Evolutionary conservation across 176 grass and related monocot species (phyloP).

Genomic region (Chrysopogon serrulatus): DNA sequence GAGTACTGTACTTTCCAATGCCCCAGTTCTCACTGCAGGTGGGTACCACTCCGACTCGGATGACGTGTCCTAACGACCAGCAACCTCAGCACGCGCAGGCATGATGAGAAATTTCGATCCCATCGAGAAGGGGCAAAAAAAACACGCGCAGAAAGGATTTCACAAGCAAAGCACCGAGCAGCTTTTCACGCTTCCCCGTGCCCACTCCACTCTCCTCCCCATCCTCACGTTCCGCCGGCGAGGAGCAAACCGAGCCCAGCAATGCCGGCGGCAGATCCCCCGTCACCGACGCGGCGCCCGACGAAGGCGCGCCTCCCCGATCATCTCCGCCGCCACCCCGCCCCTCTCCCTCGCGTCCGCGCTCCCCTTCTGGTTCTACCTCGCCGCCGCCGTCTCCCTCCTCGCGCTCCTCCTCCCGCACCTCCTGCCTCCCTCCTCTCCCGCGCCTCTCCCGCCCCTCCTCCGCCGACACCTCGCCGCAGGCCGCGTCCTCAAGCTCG

Average conservation of each 20-base stretch:
- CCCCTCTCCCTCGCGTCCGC: constrained; percentile 11
- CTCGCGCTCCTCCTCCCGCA: constrained; percentile 54
- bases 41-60: no score
- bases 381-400: constrained; percentile 52
- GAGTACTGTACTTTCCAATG: no score
- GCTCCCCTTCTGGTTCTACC: constrained; percentile 83
- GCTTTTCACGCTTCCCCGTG: constrained; percentile 1
- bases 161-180: background rate
- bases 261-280: constrained; percentile 3
- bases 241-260: background rate
- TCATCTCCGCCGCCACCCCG: background rate
- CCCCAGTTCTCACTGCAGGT: no score
- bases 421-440: constrained; percentile 10
- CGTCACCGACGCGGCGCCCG: background rate
- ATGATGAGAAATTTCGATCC: no score
- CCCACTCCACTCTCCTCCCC: background rate
- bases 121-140: no score
- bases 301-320: background rate
- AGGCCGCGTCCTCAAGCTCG: constrained; percentile 50
- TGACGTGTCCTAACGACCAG: no score
- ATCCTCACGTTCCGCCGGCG: background rate
- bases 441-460: constrained; percentile 27
- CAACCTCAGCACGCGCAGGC: background rate
- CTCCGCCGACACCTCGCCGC: constrained; percentile 39
- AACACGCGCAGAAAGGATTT: no score